Percentiles rank a stretch among this genome's conserved stretches.
phyloP scores from a whole-genome alignment of 1,284 basidiomycete genomes.

The Leccinum insolens region DNA sequence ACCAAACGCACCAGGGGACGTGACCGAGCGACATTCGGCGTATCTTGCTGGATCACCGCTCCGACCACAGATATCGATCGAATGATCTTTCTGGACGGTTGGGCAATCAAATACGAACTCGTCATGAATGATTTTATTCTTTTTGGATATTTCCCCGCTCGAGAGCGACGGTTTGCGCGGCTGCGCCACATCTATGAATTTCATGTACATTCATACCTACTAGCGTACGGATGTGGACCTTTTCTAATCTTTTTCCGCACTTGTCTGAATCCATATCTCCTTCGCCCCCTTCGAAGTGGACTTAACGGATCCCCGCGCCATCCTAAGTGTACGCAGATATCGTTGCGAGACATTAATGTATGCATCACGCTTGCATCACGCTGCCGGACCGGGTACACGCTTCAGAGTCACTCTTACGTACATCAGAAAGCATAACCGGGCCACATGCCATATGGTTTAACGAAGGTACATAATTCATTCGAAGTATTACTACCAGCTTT shows the following conservation, averaged over 20 bases:
- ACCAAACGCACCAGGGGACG: conserved; percentile 44
- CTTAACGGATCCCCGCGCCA: not conserved
- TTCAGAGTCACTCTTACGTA: not conserved
- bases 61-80: conserved; percentile 53
- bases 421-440: not conserved
- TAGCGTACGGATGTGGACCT: conserved; percentile 22
- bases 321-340: not conserved
- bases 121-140: conserved; percentile 4
- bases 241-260: conserved; percentile 23
- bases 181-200: conserved; percentile 12
- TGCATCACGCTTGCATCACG: too few relatives aligned
- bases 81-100: conserved; percentile 34
- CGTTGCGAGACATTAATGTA: not conserved
- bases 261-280: conserved; percentile 15
- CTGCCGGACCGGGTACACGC: not conserved
- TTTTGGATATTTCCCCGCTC: conserved; percentile 9
- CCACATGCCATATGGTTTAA: too few relatives aligned
- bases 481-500: not conserved
- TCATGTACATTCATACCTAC: conserved; percentile 16
- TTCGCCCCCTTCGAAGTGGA: not conserved
- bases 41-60: conserved; percentile 26
- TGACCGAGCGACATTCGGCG: conserved; percentile 45
- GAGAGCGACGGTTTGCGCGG: conserved; percentile 2
- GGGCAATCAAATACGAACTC: not conserved
- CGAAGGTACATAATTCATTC: not conserved